These are phyloP conservation scores for Escovopsis sp. DNA, from an alignment of 2,329 filamentous ascomycete genomes.

Conservation along the genomic window DNA sequence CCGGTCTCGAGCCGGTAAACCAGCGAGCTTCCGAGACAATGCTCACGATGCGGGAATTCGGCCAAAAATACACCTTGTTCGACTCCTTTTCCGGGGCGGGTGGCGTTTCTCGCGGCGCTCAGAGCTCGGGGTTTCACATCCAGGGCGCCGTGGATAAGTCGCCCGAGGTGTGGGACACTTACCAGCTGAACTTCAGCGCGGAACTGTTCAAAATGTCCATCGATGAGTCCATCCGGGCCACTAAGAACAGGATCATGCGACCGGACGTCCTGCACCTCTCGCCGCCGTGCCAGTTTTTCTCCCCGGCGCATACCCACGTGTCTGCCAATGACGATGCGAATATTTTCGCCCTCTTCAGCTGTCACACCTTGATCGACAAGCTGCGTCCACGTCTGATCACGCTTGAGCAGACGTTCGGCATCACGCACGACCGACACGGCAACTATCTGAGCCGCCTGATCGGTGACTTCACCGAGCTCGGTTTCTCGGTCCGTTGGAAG, in stretches of 20 bases:
- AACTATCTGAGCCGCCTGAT: conserved; percentile 46
- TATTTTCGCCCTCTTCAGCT: conserved; percentile 41
- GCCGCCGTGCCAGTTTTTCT: conserved; percentile 66
- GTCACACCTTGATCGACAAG: conserved; percentile 39
- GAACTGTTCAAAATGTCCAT: conserved; percentile 33
- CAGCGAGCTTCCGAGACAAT: too few relatives aligned
- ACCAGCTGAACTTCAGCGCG: conserved; percentile 41
- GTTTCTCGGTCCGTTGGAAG: conserved; percentile 59
- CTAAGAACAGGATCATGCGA: conserved; percentile 15
- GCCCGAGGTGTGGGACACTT: conserved; percentile 39
- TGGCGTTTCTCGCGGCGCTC: conserved; percentile 52
- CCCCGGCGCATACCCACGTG: conserved; percentile 52
- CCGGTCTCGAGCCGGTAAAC: conserved; percentile 11
- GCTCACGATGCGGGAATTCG: conserved; percentile 2
- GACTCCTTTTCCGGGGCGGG: conserved; percentile 64
- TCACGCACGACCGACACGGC: conserved; percentile 38
- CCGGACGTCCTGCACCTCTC: conserved; percentile 63
- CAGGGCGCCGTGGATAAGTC: conserved; percentile 52
- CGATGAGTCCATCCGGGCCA: conserved; percentile 31
- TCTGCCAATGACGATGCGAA: conserved; percentile 60
- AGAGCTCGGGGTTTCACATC: conserved; percentile 40
- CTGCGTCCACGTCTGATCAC: conserved; percentile 55
- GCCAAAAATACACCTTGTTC: conserved; percentile 48
- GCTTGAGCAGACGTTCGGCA: conserved; percentile 64
- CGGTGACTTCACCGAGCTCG: conserved; percentile 45